phyloP scores from a whole-genome alignment of 2,329 filamentous ascomycete genomes.

The Penicillium hordei region DNA sequence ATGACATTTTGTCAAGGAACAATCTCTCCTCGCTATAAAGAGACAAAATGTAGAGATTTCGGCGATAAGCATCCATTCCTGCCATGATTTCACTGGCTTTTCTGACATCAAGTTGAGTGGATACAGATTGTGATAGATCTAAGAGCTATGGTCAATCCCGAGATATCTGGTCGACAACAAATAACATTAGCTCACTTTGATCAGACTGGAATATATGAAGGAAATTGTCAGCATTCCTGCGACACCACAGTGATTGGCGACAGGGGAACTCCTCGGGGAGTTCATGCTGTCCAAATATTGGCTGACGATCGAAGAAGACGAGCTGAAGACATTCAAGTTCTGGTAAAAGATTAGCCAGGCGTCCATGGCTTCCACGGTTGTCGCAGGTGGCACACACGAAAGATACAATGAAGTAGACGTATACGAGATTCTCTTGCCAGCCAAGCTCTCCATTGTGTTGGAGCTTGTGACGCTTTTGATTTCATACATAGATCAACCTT shows the following conservation, averaged over 20 bases:
- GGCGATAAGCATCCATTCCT: not conserved
- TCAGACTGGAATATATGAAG: not conserved
- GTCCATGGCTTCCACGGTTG: not conserved
- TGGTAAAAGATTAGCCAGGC: not conserved
- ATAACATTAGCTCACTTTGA: not conserved
- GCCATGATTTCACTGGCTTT: not conserved
- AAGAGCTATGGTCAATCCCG: not conserved
- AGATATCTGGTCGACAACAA: not conserved
- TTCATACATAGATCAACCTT: slow-evolving; percentile 1
- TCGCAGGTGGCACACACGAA: not conserved
- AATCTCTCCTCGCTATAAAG: slow-evolving; percentile 3
- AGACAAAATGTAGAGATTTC: slow-evolving; percentile 1
- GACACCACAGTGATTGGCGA: slow-evolving; percentile 2
- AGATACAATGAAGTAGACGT: slow-evolving; percentile 2
- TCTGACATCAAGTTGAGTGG: not conserved
- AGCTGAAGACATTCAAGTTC: slow-evolving; percentile 5
- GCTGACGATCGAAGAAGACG: slow-evolving; percentile 1
- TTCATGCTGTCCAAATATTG: slow-evolving; percentile 1
- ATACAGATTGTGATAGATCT: not conserved
- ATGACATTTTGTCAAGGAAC: slow-evolving; percentile 5
- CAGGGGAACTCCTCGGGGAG: not conserved
- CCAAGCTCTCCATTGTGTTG: not conserved
- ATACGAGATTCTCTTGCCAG: slow-evolving; percentile 5
- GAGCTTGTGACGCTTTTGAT: not conserved
- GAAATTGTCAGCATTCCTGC: not conserved